These are phyloP conservation scores for Paecilomyces dactylethromorphus DNA, from an alignment of 2,329 filamentous ascomycete species.

Conservation along the genomic window DNA sequence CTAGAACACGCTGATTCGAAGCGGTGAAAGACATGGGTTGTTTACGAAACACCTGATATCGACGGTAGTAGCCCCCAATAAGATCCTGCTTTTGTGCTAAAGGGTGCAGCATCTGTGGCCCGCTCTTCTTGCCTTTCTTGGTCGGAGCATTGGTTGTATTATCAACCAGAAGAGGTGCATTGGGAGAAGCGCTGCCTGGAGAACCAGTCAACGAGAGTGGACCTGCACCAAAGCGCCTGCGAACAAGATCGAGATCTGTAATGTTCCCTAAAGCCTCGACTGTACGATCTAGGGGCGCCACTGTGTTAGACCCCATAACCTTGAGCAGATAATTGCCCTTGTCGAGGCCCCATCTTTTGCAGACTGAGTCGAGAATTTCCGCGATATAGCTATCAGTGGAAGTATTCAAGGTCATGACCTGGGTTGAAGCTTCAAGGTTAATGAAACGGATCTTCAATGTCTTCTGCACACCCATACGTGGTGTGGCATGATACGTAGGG, in stretches of 20 bases:
- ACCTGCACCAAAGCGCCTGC: slow-evolving; percentile 56
- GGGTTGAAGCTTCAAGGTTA: slow-evolving; percentile 51
- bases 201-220: slow-evolving; percentile 51
- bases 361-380: slow-evolving; percentile 59
- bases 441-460: slow-evolving; percentile 56
- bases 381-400: slow-evolving; percentile 62
- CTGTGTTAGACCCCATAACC: slow-evolving; percentile 56
- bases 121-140: slow-evolving; percentile 39
- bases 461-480: slow-evolving; percentile 52
- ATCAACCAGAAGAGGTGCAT: slow-evolving; percentile 56
- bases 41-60: slow-evolving; percentile 58
- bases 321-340: slow-evolving; percentile 59
- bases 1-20: slow-evolving; percentile 53
- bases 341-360: slow-evolving; percentile 57
- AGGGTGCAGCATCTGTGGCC: slow-evolving; percentile 37
- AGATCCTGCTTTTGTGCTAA: slow-evolving; percentile 43
- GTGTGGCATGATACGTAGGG: slow-evolving; percentile 41
- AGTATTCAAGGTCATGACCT: slow-evolving; percentile 49
- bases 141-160: slow-evolving; percentile 17
- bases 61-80: slow-evolving; percentile 49
- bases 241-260: slow-evolving; percentile 55
- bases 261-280: slow-evolving; percentile 57
- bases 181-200: slow-evolving; percentile 56
- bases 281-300: slow-evolving; percentile 58
- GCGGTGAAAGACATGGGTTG: slow-evolving; percentile 60